Percentiles rank a stretch among this genome's conserved stretches.
Evolutionary conservation across 148 eudicot genomes (phyloP).

Genomic region (Pharnaceum exiguum): DNA sequence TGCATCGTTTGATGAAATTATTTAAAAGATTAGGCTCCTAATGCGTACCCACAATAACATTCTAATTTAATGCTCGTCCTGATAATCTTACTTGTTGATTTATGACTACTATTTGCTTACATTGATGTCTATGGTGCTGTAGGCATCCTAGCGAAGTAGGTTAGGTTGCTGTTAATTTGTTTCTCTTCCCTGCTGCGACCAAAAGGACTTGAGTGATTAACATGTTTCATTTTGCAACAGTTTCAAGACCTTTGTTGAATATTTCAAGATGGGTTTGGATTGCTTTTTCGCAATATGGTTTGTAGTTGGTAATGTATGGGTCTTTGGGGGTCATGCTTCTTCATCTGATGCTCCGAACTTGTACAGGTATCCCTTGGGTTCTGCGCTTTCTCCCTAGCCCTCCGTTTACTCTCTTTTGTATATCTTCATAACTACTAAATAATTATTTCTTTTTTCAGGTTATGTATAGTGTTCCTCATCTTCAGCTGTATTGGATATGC

Average conservation of each 20-base stretch:
- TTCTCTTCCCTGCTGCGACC: too few relatives aligned
- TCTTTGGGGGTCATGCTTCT: constrained; percentile 94
- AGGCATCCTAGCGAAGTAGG: too few relatives aligned
- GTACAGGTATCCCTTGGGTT: constrained; percentile 55
- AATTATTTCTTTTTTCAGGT: constrained; percentile 37
- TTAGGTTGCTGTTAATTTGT: too few relatives aligned
- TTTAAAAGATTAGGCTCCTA: too few relatives aligned
- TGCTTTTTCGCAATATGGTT: constrained; percentile 99
- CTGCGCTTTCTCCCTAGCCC: background rate
- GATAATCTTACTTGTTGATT: too few relatives aligned
- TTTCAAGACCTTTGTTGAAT: constrained; percentile 64
- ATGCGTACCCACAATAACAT: too few relatives aligned
- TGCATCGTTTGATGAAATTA: too few relatives aligned
- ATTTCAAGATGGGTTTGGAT: constrained; percentile 86
- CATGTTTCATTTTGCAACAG: constrained; percentile 38
- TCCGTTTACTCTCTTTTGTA: background rate
- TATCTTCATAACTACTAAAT: constrained; percentile 12
- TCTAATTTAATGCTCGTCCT: too few relatives aligned
- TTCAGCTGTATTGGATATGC: constrained; percentile 96
- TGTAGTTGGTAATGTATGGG: constrained; percentile 96
- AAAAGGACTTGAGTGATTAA: too few relatives aligned
- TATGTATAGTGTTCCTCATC: constrained; percentile 81
- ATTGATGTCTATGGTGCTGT: too few relatives aligned
- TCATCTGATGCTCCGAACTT: constrained; percentile 80
- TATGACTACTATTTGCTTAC: too few relatives aligned